These are phyloP conservation scores for Phytophthora tentaculata DNA, from an alignment of 352 stramenopile species.

Conservation along the genomic window DNA sequence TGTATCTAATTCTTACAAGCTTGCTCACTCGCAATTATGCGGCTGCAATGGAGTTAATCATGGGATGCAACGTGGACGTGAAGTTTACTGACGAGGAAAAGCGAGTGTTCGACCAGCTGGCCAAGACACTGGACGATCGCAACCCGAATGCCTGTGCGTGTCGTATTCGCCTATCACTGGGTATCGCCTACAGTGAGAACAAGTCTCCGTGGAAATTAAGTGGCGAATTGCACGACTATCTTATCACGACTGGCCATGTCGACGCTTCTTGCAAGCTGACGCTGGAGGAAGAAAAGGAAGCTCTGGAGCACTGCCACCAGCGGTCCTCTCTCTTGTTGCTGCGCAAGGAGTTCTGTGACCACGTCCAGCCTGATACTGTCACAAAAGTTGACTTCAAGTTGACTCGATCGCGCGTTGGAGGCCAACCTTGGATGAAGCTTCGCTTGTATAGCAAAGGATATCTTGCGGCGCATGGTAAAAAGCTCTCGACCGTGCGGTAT, in stretches of 20 bases:
- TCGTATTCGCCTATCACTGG: slow-evolving; percentile 89
- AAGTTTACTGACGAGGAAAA: slow-evolving; percentile 95
- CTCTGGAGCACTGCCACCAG: slow-evolving; percentile 80
- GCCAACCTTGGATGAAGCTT: slow-evolving; percentile 87
- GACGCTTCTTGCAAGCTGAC: slow-evolving; percentile 94
- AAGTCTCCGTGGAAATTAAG: slow-evolving; percentile 91
- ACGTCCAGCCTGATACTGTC: slow-evolving; percentile 33
- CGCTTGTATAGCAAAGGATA: slow-evolving; percentile 80
- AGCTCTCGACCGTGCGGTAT: slow-evolving; percentile 84
- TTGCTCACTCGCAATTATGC: slow-evolving; percentile 96
- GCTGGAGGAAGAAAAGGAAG: slow-evolving; percentile 94
- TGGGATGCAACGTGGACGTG: slow-evolving; percentile 96
- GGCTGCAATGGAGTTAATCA: slow-evolving; percentile 96
- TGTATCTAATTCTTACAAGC: slow-evolving; percentile 98
- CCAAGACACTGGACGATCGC: slow-evolving; percentile 94
- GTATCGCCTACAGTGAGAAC: slow-evolving; percentile 90
- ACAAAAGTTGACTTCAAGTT: slow-evolving; percentile 67
- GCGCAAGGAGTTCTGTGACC: slow-evolving; percentile 74
- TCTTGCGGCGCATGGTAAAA: slow-evolving; percentile 77
- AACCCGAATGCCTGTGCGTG: slow-evolving; percentile 96
- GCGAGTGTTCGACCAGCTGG: slow-evolving; percentile 97
- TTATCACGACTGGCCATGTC: slow-evolving; percentile 90
- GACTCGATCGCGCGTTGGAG: slow-evolving; percentile 73
- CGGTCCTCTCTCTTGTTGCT: slow-evolving; percentile 69
- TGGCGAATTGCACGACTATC: slow-evolving; percentile 88